These are phyloP conservation scores for Colletotrichum magnum DNA, from an alignment of 2,329 filamentous ascomycete genomes.

Conservation along the genomic window DNA sequence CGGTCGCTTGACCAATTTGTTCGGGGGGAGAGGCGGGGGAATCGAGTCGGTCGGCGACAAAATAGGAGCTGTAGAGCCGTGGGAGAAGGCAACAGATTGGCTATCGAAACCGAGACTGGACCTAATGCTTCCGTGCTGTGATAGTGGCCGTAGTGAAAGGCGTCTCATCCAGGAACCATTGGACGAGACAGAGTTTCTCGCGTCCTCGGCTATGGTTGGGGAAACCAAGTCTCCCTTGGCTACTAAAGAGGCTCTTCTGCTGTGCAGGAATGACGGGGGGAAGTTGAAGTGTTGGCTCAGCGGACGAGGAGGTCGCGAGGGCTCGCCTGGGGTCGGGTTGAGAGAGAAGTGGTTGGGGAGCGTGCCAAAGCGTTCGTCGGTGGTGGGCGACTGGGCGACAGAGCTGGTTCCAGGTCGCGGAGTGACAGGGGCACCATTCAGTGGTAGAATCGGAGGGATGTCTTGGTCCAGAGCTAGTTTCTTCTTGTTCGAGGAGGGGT, in stretches of 20 bases:
- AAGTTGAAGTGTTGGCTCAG: slow-evolving; percentile 56
- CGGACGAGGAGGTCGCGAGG: slow-evolving; percentile 47
- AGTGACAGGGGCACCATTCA: slow-evolving; percentile 46
- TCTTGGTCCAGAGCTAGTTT: slow-evolving; percentile 50
- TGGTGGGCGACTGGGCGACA: slow-evolving; percentile 49
- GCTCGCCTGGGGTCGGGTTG: slow-evolving; percentile 46
- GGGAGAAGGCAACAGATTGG: slow-evolving; percentile 75
- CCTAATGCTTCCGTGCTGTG: slow-evolving; percentile 74
- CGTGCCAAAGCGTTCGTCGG: slow-evolving; percentile 45
- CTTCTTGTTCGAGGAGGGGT: slow-evolving; percentile 37
- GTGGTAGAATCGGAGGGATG: slow-evolving; percentile 46
- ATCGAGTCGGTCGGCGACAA: slow-evolving; percentile 58
- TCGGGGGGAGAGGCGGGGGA: slow-evolving; percentile 69
- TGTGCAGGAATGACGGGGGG: slow-evolving; percentile 53
- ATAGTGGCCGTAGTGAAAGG: slow-evolving; percentile 75
- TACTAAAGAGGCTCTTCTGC: slow-evolving; percentile 60
- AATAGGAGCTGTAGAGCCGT: slow-evolving; percentile 77
- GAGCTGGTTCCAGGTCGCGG: slow-evolving; percentile 62
- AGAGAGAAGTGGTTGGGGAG: slow-evolving; percentile 40
- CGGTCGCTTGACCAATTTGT: slow-evolving; percentile 84
- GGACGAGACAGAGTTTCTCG: slow-evolving; percentile 72
- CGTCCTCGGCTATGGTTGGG: slow-evolving; percentile 58
- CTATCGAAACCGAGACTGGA: slow-evolving; percentile 77
- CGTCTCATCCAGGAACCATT: slow-evolving; percentile 81
- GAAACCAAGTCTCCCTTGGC: slow-evolving; percentile 55